Base-by-base conservation (phyloP, 2,329 filamentous ascomycete species). In the Ophiostoma piceae region DNA sequence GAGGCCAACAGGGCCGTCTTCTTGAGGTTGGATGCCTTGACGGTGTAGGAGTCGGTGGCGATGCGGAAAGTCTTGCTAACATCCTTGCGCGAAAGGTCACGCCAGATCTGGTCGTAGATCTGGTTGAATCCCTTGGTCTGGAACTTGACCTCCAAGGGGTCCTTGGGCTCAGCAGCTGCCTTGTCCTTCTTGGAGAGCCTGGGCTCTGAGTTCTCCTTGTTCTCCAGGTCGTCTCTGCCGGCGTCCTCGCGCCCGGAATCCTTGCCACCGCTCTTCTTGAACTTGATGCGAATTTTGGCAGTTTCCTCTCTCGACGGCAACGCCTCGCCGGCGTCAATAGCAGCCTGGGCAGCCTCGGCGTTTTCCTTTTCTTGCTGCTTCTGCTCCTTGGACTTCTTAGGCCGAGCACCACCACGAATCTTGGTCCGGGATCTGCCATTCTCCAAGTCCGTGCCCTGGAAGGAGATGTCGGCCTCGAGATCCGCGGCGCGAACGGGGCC, bases 1-100 rank as follows among this genome's bases (percentile, higher is more conserved):
- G 94, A 96, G 8, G 95, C 95, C 57, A 99, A 84, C 75, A 98
- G 94, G 16, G 94, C 95, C 0, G 95, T 99, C 85, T 99, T 99
- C 78, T 96, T 95, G 66, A 97, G 86, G 75, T 99, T 99, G n/a
- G 94, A 96, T 68, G 91, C 87, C 77, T 96, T 96, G 51, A 90
- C 96, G 9, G 89, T 87, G 71, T 94, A 88, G 0, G 94, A 97
- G 74, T 92, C 90, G 70, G 89, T 88, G 70, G 96, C 96, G 77
- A 97, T 85, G 74, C 95, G 92, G 78, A 88, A 93, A 0, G 96
- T 92, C 82, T 97, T 98, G 76, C 91, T 92, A 72, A 97, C 91
- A 78, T 97, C 93, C 78, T 97, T 97, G 72, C 92, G 89, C 2
- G 94, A 92, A 75, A 99, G 88, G 76, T 99, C 95, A 73, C 94